A percentile compares a stretch with the other conserved stretches of the same genome.
Evolutionary conservation across 2,329 filamentous ascomycete genomes (phyloP).

Genomic region (Penicillium sp.): DNA sequence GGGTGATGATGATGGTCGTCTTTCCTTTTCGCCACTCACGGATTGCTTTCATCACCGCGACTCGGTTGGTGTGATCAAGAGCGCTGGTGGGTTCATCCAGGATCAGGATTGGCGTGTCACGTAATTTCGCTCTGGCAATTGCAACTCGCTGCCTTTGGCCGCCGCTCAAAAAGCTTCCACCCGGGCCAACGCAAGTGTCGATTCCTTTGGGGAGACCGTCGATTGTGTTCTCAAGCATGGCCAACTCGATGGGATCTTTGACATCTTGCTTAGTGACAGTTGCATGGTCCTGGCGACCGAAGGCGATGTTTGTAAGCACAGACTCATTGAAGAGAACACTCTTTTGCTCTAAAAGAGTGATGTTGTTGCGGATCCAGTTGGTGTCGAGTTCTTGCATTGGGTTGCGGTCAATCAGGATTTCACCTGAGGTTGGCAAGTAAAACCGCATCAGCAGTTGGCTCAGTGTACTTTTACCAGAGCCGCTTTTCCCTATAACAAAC

Average conservation of each 20-base stretch:
- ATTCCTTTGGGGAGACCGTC: constrained; percentile 65
- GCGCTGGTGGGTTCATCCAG: constrained; percentile 88
- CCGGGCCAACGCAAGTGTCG: constrained; percentile 67
- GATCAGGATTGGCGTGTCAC: constrained; percentile 76
- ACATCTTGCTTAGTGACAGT: constrained; percentile 56
- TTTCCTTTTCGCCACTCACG: constrained; percentile 73
- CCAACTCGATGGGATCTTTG: constrained; percentile 61
- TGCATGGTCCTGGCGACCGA: constrained; percentile 59
- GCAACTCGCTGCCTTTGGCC: constrained; percentile 82
- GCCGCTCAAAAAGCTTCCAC: constrained; percentile 72
- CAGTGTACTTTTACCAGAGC: constrained; percentile 89
- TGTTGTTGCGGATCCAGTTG: constrained; percentile 71
- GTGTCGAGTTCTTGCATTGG: constrained; percentile 61
- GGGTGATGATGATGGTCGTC: constrained; percentile 91
- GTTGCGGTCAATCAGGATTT: constrained; percentile 66
- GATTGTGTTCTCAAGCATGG: constrained; percentile 68
- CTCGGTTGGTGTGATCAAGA: constrained; percentile 70
- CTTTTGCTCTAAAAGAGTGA: constrained; percentile 79
- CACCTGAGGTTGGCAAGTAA: constrained; percentile 65
- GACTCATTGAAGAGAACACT: constrained; percentile 79
- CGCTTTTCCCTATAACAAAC: constrained; percentile 81
- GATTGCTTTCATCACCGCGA: constrained; percentile 69
- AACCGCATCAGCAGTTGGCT: constrained; percentile 76
- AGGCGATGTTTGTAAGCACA: constrained; percentile 71
- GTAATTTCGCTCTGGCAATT: constrained; percentile 72